Base-by-base conservation (phyloP, 306 rosid genomes). In the Castanea sativa region DNA sequence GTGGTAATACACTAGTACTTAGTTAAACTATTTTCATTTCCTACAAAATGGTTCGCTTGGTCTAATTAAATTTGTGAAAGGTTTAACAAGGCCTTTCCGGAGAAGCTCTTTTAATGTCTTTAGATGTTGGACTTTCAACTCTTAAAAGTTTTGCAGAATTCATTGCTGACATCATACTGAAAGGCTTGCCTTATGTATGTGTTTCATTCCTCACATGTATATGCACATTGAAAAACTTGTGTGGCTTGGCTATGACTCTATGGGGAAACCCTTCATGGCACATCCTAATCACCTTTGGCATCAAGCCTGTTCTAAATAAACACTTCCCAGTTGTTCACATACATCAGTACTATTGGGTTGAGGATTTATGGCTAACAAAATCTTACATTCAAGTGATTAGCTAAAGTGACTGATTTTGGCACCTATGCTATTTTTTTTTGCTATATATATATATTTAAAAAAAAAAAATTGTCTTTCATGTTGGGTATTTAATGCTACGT, bases 1-100 rank as follows among this genome's bases (percentile, higher is more conserved):
- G 86, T 95, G 99, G 98, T 95, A 93, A 90, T 78, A 79, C 60
- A 98, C 96, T 95, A 93, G 88, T 78, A 79, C 60, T 77, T 79
- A 27, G 18, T 83, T 55, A 27, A 69, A 55, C 65, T 56, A 55
- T 65, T 25, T 38, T 27, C 41, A 27, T 65, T 15, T 73, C 58
- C 53, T 35, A 14, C 21, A 12, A 73, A 18, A 59, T 32, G 6
- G 38, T 38, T 69, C 11, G 5, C 51, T 53, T 15, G 30, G 32
- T 81, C 56, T 56, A 61, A 61, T 52, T 43, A 73, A 25, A 58
- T 53, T 55, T 64, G 53, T 41, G 53, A 55, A 71, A 25, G 51
- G 59, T 23, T 18, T 25, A 4, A 18, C 4, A 35, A 68, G 23
- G 12, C 52, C 23, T 4, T 7, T 30, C 9, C 2, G 13, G 23